A percentile compares a stretch with the other conserved stretches of the same genome.
phyloP scores from a whole-genome alignment of 176 grass and related monocot genomes.

The Elymus sibiricus region DNA sequence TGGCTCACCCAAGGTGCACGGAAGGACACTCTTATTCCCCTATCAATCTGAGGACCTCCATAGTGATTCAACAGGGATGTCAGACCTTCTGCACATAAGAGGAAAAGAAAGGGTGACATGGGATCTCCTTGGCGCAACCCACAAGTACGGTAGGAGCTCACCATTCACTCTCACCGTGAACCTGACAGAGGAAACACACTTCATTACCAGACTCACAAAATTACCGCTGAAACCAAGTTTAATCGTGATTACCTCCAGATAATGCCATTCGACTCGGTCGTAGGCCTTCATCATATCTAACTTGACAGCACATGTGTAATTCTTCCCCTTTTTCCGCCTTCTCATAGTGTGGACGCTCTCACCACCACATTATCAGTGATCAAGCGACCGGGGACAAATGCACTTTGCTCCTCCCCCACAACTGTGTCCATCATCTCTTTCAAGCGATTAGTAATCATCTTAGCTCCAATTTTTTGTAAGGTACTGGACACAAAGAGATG shows the following conservation, averaged over 20 bases:
- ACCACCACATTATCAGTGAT: background rate
- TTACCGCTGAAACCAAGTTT: background rate
- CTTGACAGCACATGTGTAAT: background rate
- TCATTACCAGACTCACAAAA: background rate
- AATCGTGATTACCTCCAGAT: background rate
- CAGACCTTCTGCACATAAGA: background rate
- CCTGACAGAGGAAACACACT: background rate
- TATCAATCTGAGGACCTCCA: background rate
- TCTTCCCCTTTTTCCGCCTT: background rate
- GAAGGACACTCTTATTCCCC: background rate
- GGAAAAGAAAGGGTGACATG: background rate
- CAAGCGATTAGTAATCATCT: background rate
- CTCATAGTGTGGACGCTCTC: background rate
- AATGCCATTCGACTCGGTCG: background rate
- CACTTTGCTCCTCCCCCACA: background rate
- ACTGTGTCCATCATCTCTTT: background rate
- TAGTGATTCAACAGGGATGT: background rate
- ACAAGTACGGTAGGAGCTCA: background rate
- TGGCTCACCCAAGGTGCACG: too few species aligned
- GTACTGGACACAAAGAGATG: background rate
- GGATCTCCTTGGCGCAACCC: background rate
- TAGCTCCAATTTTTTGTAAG: background rate
- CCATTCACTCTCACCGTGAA: background rate
- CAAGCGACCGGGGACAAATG: background rate
- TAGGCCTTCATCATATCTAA: too few species aligned